A percentile compares a stretch with the other conserved stretches of the same genome.
phyloP scores from a whole-genome alignment of 192 early-diverging fungal species.

The Coemansia sp. region DNA sequence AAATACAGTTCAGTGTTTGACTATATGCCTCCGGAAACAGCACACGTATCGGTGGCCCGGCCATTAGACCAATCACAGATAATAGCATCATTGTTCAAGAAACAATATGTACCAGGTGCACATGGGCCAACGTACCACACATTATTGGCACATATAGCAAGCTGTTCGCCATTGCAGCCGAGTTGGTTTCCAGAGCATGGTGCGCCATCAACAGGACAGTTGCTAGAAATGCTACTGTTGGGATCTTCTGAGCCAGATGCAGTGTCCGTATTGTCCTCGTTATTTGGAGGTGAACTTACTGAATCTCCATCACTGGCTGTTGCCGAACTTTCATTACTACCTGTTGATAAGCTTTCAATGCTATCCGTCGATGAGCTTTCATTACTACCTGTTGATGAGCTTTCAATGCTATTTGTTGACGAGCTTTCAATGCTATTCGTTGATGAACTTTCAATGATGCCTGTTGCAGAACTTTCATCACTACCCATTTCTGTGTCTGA shows the following conservation, averaged over 20 bases:
- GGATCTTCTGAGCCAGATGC: neutral
- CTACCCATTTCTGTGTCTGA: too few species aligned
- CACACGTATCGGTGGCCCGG: constrained; percentile 33
- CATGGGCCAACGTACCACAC: constrained; percentile 47
- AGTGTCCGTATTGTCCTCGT: constrained; percentile 2
- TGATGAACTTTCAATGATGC: too few species aligned
- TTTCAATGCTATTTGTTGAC: too few species aligned
- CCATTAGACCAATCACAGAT: constrained; percentile 48
- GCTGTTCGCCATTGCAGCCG: constrained; percentile 42
- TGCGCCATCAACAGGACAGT: constrained; percentile 44
- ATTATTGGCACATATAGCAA: constrained; percentile 51
- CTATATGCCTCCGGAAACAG: constrained; percentile 23
- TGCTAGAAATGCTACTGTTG: constrained; percentile 17
- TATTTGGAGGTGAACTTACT: constrained; percentile 5
- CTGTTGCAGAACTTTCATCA: too few species aligned
- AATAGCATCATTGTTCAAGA: constrained; percentile 19
- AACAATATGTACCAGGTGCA: constrained; percentile 50
- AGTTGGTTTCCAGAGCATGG: constrained; percentile 41
- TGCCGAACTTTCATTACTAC: too few species aligned
- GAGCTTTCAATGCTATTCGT: too few species aligned
- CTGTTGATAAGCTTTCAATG: too few species aligned
- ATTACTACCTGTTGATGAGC: too few species aligned
- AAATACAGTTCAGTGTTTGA: constrained; percentile 30
- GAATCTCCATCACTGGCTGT: neutral
- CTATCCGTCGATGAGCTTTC: too few species aligned